These are phyloP conservation scores for Monilinia fructigena DNA, from an alignment of 2,329 filamentous ascomycete genomes.

Conservation along the genomic window DNA sequence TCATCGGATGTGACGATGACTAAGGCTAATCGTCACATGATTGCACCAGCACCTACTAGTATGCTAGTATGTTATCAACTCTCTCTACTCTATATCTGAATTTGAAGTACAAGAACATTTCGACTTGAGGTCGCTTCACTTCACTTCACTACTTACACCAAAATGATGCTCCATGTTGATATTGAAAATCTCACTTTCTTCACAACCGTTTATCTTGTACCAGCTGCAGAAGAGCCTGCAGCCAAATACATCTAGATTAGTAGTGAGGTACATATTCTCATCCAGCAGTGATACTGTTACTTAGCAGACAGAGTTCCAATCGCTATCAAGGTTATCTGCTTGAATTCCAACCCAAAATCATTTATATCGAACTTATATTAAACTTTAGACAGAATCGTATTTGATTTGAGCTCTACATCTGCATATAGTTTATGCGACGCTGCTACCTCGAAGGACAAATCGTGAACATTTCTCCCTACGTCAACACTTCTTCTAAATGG, in stretches of 20 bases:
- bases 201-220: too few species aligned
- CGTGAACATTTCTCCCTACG: not conserved
- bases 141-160: too few species aligned
- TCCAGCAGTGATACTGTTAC: not conserved
- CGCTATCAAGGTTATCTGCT: not conserved
- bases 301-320: not conserved
- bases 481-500: too few species aligned
- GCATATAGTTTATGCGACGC: slow-evolving; percentile 9
- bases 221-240: too few species aligned
- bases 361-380: not conserved
- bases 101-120: too few species aligned
- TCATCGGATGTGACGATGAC: not conserved
- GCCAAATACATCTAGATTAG: not conserved
- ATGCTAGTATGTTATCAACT: too few species aligned
- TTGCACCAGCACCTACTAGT: too few species aligned
- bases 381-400: not conserved
- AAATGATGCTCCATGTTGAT: too few species aligned
- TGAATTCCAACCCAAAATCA: not conserved
- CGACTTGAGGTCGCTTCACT: too few species aligned
- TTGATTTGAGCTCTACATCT: not conserved
- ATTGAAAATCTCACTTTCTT: too few species aligned
- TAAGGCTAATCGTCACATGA: not conserved
- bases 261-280: not conserved
- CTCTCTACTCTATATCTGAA: too few species aligned
- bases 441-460: not conserved